These are phyloP conservation scores for Umbelopsis sp. DNA, from an alignment of 192 early-diverging fungal species.

Conservation along the genomic window DNA sequence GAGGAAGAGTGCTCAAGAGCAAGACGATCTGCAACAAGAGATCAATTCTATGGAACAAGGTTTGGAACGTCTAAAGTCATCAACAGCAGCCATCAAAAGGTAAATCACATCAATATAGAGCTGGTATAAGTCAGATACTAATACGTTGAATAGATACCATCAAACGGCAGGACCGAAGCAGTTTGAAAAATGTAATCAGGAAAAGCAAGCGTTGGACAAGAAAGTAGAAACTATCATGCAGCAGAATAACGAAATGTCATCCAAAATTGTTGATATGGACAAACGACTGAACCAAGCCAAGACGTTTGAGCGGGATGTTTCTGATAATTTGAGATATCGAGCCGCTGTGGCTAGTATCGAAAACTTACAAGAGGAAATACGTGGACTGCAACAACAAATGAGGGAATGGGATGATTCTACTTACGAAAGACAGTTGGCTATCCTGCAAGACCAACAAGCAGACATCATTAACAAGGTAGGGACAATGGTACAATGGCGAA, in stretches of 20 bases:
- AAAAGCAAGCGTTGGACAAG: not conserved
- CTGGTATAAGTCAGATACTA: not conserved
- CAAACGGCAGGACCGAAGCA: not conserved
- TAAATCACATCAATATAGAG: not conserved
- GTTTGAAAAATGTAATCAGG: not conserved
- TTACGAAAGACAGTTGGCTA: constrained; percentile 32
- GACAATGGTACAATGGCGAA: not conserved
- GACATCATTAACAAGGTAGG: constrained; percentile 7
- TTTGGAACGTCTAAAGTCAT: not conserved
- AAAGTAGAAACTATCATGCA: not conserved
- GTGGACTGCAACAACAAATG: constrained; percentile 31
- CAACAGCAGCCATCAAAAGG: not conserved
- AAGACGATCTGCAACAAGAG: not conserved
- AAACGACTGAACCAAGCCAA: constrained; percentile 32
- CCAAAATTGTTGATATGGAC: constrained; percentile 6
- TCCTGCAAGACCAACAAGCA: constrained; percentile 44
- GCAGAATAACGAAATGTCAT: not conserved
- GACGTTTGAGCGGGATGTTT: constrained; percentile 45
- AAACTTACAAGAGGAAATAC: constrained; percentile 44
- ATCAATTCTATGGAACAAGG: constrained; percentile 6
- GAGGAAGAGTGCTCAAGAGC: constrained; percentile 16
- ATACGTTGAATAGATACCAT: not conserved
- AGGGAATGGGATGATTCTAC: constrained; percentile 26
- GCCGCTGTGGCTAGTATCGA: constrained; percentile 33
- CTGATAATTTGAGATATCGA: constrained; percentile 50